phyloP scores from a whole-genome alignment of 2,329 filamentous ascomycete genomes.

The Aspergillus sp. region DNA sequence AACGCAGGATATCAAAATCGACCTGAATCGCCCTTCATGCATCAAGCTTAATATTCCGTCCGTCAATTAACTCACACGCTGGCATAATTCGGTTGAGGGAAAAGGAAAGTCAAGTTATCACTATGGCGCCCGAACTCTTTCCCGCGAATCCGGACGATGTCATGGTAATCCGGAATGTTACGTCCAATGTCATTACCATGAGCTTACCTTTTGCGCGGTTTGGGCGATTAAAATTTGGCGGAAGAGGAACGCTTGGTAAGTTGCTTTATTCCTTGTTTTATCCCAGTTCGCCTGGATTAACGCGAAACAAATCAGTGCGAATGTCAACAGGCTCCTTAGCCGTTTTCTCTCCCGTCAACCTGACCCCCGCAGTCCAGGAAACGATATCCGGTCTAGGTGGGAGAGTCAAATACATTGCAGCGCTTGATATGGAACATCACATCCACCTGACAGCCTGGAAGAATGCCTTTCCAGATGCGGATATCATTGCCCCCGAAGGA shows the following conservation, averaged over 20 bases:
- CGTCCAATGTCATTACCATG: slow-evolving; percentile 64
- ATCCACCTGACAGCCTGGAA: slow-evolving; percentile 89
- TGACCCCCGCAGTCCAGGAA: slow-evolving; percentile 72
- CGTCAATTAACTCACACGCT: too few species aligned
- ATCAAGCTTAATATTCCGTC: too few species aligned
- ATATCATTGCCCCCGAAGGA: slow-evolving; percentile 78
- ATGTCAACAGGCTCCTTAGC: slow-evolving; percentile 75
- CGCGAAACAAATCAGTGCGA: slow-evolving; percentile 53
- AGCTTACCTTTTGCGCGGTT: slow-evolving; percentile 78
- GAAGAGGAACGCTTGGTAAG: slow-evolving; percentile 79
- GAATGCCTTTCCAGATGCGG: slow-evolving; percentile 72
- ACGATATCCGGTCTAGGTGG: slow-evolving; percentile 63
- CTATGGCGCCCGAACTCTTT: slow-evolving; percentile 53
- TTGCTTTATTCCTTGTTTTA: background rate
- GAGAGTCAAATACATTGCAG: slow-evolving; percentile 78
- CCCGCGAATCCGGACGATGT: slow-evolving; percentile 73
- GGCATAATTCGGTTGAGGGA: background rate
- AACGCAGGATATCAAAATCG: background rate
- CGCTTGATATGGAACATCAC: slow-evolving; percentile 90
- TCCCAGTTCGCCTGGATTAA: background rate
- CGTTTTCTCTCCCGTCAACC: slow-evolving; percentile 86
- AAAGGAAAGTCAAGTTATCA: background rate
- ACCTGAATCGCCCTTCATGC: background rate
- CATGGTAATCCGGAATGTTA: slow-evolving; percentile 87
- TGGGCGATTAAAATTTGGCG: slow-evolving; percentile 78